Conservation (phyloP, 345 rosid species). For the Microthlaspi erraticum region DNA sequence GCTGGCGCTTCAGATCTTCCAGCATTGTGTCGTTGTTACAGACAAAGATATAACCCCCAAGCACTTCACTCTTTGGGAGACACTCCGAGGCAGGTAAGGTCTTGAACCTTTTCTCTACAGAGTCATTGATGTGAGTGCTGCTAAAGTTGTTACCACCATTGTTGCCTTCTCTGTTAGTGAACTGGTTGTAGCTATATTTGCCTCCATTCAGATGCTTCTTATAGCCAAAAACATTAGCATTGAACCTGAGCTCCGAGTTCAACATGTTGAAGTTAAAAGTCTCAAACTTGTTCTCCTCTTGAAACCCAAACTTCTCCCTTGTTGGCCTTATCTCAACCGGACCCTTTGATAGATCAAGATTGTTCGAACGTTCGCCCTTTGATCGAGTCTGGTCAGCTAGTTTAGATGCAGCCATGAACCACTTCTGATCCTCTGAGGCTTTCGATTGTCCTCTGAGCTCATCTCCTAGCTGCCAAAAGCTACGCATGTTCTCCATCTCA, state of each 20-base stretch:
- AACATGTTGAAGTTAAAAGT: conserved; percentile 69
- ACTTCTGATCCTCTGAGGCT: conserved; percentile 79
- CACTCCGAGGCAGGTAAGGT: conserved; percentile 92
- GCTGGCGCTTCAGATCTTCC: conserved; percentile 88
- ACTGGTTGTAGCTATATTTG: conserved; percentile 62
- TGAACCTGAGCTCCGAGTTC: conserved; percentile 71
- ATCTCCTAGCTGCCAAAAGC: conserved; percentile 95
- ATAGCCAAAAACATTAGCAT: conserved; percentile 64
- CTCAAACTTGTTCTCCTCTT: conserved; percentile 69
- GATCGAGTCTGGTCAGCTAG: conserved; percentile 80
- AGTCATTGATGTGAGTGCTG: conserved; percentile 51
- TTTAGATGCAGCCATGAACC: conserved; percentile 87
- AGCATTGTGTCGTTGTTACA: conserved; percentile 98
- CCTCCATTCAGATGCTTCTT: conserved; percentile 61
- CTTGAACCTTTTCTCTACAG: conserved; percentile 51
- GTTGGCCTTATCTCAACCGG: conserved; percentile 58
- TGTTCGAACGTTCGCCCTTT: conserved; percentile 81
- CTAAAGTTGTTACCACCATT: conserved; percentile 49
- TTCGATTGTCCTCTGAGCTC: conserved; percentile 90
- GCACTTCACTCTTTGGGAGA: conserved; percentile 88
- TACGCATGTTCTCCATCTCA: conserved; percentile 45
- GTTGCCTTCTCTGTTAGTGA: conserved; percentile 53
- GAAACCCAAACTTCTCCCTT: conserved; percentile 69
- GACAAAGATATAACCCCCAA: conserved; percentile 93
- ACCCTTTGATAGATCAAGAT: conserved; percentile 80